phyloP scores from a whole-genome alignment of 192 early-diverging fungal genomes.

The Linnemannia elongata region DNA sequence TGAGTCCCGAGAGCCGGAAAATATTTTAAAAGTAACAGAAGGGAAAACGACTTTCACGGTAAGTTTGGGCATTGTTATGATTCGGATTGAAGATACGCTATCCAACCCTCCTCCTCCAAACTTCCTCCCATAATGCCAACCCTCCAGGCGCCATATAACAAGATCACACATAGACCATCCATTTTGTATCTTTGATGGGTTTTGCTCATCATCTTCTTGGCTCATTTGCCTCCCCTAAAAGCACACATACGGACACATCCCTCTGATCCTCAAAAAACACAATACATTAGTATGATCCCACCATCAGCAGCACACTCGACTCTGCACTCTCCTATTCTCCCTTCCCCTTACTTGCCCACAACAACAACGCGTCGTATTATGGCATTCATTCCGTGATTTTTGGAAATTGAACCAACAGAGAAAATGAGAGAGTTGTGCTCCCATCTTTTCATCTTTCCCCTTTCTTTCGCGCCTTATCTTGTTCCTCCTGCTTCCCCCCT shows the following conservation, averaged over 20 bases:
- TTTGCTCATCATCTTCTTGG: conserved; percentile 1
- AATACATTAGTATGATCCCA: background rate
- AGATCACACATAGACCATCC: background rate
- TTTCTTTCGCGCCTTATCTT: conserved; percentile 4
- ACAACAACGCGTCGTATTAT: conserved; percentile 9
- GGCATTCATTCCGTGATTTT: conserved; percentile 1
- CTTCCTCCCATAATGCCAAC: no score
- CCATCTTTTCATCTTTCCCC: background rate
- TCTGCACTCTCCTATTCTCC: background rate
- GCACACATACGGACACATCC: background rate
- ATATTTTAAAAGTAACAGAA: background rate
- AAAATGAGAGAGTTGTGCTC: background rate
- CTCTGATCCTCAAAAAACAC: background rate
- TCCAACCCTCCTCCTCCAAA: background rate
- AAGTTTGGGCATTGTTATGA: background rate
- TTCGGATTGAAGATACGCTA: background rate
- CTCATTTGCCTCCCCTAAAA: background rate
- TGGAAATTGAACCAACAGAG: background rate
- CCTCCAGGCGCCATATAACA: background rate
- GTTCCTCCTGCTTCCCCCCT: background rate
- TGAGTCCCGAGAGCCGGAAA: conserved; percentile 6
- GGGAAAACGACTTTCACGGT: background rate
- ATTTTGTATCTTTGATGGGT: background rate
- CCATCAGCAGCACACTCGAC: conserved; percentile 7
- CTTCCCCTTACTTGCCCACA: background rate